Percentiles rank a stretch among this genome's conserved stretches.
phyloP scores from a whole-genome alignment of 352 stramenopile genomes.

The Pythium sukuiense region DNA sequence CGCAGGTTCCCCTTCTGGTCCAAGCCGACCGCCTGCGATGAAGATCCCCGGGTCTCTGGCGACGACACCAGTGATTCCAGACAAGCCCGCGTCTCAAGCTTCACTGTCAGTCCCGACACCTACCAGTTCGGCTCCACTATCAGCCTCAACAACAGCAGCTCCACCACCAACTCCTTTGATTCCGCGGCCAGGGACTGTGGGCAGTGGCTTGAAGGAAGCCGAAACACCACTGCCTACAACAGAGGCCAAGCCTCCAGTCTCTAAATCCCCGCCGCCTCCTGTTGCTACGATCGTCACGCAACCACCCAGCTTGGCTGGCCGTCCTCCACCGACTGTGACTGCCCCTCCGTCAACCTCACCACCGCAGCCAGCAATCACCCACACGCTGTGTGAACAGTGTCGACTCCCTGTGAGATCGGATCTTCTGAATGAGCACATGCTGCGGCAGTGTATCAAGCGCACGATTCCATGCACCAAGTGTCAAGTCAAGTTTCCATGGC shows the following conservation, averaged over 20 bases:
- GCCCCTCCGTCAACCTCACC: conserved; percentile 4
- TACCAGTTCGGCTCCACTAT: not conserved
- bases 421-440: conserved; percentile 52
- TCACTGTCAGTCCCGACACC: not conserved
- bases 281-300: not conserved
- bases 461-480: conserved; percentile 44
- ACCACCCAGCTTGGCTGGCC: not conserved
- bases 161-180: not conserved
- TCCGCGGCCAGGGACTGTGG: not conserved
- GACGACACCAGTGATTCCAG: not conserved
- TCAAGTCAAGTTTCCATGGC: conserved; percentile 42
- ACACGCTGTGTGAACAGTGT: conserved; percentile 43
- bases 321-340: not conserved
- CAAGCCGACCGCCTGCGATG: conserved; percentile 5
- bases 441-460: conserved; percentile 54
- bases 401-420: conserved; percentile 52
- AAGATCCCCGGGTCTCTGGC: conserved; percentile 1
- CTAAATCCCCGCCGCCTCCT: conserved; percentile 7
- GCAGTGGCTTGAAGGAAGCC: not conserved
- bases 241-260: not conserved
- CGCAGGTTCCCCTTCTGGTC: not conserved
- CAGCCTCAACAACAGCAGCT: not conserved
- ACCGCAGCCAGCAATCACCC: conserved; percentile 4
- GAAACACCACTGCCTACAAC: not conserved
- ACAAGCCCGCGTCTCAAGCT: not conserved